Evolutionary conservation across 1,284 basidiomycete species (phyloP).

Genomic region (Fistulinella cinereoalba): DNA sequence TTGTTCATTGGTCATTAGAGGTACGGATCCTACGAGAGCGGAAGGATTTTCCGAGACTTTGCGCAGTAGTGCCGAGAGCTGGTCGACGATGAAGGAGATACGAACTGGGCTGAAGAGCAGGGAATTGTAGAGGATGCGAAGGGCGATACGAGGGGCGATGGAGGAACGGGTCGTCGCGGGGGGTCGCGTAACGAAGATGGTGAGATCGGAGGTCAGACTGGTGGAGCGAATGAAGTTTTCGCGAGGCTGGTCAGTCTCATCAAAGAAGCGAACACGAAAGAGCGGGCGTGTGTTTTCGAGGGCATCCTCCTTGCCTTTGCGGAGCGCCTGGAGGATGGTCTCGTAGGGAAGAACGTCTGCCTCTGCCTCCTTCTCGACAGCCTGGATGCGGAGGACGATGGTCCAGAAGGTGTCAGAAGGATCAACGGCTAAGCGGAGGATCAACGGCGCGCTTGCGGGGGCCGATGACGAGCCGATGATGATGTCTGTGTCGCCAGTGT

Average conservation of each 20-base stretch:
- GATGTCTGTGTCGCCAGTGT: conserved; percentile 94
- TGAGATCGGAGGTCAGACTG: conserved; percentile 87
- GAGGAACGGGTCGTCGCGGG: conserved; percentile 68
- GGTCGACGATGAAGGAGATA: conserved; percentile 80
- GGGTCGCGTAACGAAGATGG: conserved; percentile 73
- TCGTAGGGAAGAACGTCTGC: conserved; percentile 84
- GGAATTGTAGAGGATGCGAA: conserved; percentile 93
- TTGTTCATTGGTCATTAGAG: conserved; percentile 78
- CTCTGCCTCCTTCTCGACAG: conserved; percentile 84
- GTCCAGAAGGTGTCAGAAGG: conserved; percentile 91
- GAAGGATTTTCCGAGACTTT: conserved; percentile 67
- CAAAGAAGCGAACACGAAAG: conserved; percentile 96
- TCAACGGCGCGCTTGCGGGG: conserved; percentile 74
- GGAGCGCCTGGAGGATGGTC: conserved; percentile 71
- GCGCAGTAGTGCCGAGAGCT: conserved; percentile 79
- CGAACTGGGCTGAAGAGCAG: conserved; percentile 85
- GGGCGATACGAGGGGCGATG: conserved; percentile 74
- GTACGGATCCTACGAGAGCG: conserved; percentile 69
- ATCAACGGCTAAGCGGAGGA: conserved; percentile 84
- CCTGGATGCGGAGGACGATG: conserved; percentile 83
- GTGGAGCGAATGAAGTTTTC: conserved; percentile 79
- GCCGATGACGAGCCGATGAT: conserved; percentile 90
- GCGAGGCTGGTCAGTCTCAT: conserved; percentile 76
- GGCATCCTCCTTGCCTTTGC: conserved; percentile 59
- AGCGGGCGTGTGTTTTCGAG: conserved; percentile 59